Conservation (phyloP, 139 green algal species). For the Klebsormidium nitens region DNA sequence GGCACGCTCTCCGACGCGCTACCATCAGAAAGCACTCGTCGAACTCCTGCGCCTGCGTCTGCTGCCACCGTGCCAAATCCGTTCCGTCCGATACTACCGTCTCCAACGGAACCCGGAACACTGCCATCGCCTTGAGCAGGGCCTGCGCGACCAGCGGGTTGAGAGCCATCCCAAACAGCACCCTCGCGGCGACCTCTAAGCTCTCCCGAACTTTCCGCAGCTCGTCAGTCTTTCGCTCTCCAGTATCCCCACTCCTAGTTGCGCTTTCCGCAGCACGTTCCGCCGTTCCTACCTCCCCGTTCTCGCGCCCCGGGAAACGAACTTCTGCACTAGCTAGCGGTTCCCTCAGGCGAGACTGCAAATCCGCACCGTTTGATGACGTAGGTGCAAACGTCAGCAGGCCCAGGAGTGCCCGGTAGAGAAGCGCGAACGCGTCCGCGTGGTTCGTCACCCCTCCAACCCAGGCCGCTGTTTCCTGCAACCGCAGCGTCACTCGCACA, state of each 20-base stretch:
- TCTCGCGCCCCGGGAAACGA: neutral
- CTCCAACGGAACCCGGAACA: too few species aligned
- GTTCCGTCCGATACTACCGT: too few species aligned
- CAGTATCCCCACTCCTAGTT: neutral
- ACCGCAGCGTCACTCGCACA: conserved; percentile 3
- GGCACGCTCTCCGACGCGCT: too few species aligned
- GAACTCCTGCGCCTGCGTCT: too few species aligned
- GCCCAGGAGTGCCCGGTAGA: conserved; percentile 23
- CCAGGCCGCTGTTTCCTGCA: conserved; percentile 12
- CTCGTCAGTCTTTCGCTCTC: neutral
- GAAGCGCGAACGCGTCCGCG: conserved; percentile 18
- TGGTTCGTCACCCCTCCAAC: conserved; percentile 37
- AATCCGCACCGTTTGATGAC: too few species aligned
- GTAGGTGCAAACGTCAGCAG: too few species aligned
- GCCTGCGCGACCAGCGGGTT: too few species aligned
- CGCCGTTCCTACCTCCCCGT: neutral
- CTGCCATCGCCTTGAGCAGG: too few species aligned
- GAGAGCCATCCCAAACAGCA: too few species aligned
- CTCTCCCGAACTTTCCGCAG: conserved; percentile 1
- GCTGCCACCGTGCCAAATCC: too few species aligned
- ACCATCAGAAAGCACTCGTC: too few species aligned
- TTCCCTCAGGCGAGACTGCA: conserved; percentile 15
- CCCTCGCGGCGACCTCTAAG: too few species aligned
- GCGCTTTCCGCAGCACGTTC: neutral
- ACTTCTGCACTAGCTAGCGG: neutral